These are phyloP conservation scores for Fonsecaea multimorphosa DNA, from an alignment of 2,329 filamentous ascomycete species.

Conservation along the genomic window DNA sequence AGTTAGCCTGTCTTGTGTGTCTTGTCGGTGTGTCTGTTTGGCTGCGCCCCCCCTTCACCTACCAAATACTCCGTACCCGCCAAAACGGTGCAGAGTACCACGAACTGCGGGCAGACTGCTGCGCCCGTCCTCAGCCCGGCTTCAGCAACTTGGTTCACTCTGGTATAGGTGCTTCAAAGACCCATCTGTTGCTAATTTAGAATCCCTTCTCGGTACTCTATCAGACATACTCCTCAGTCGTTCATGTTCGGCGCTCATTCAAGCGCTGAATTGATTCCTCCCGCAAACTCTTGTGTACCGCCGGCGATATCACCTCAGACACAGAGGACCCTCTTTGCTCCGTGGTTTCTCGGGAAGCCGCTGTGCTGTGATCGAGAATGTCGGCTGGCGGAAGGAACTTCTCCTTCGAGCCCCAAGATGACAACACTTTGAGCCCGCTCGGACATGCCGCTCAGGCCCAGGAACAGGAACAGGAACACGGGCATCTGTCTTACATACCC, in stretches of 20 bases:
- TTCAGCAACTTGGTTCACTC: neutral
- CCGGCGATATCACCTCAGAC: neutral
- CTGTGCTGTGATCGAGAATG: constrained; percentile 33
- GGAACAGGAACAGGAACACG: constrained; percentile 23
- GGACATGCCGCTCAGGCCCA: constrained; percentile 4
- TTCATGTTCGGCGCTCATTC: neutral
- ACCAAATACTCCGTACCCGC: neutral
- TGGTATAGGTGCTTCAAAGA: neutral
- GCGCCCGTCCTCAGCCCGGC: neutral
- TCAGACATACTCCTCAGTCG: neutral
- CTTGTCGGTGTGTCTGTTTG: neutral
- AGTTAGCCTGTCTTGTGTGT: no score
- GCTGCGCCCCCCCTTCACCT: neutral
- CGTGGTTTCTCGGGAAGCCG: constrained; percentile 11
- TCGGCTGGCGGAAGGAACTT: constrained; percentile 34
- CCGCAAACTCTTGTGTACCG: neutral
- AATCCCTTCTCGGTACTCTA: neutral
- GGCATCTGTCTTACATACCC: constrained; percentile 24
- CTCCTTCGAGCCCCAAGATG: constrained; percentile 41
- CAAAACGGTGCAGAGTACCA: neutral
- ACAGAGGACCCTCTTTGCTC: neutral
- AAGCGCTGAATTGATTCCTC: neutral
- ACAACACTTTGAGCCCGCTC: constrained; percentile 24
- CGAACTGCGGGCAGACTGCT: neutral
- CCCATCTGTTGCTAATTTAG: neutral